Conservation (phyloP, 1,284 basidiomycete species). For the Sporisorium graminicola region DNA sequence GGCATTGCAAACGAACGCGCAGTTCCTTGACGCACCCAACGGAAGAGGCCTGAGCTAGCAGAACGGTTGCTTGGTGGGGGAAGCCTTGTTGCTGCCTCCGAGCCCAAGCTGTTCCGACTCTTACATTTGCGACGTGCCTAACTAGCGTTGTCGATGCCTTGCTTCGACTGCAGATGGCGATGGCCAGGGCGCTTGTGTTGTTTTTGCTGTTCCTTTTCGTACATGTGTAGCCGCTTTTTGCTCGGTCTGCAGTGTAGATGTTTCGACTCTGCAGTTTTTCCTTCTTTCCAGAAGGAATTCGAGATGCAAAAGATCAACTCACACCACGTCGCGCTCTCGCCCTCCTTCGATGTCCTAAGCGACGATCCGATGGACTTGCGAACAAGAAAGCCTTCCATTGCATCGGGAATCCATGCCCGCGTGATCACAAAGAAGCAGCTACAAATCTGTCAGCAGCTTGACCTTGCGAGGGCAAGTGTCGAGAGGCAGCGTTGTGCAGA, state of each 20-base stretch:
- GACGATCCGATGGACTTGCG: background rate
- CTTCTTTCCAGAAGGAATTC: slow-evolving; percentile 31
- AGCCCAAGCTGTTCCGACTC: background rate
- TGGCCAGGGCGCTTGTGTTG: slow-evolving; percentile 11
- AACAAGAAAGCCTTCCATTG: background rate
- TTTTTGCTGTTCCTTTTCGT: background rate
- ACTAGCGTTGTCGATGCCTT: background rate
- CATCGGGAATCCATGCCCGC: background rate
- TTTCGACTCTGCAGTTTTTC: slow-evolving; percentile 13
- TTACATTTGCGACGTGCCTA: too few relatives aligned
- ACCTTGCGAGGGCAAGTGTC: too few relatives aligned
- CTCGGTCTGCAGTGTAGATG: slow-evolving; percentile 23
- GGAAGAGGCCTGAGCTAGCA: background rate
- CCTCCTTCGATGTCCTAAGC: background rate
- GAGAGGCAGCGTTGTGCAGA: slow-evolving; percentile 10
- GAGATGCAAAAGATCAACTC: background rate
- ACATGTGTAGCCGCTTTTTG: too few relatives aligned
- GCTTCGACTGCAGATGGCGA: slow-evolving; percentile 15
- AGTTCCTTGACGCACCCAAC: background rate
- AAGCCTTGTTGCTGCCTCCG: background rate
- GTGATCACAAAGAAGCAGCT: slow-evolving; percentile 6
- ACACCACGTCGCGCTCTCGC: background rate
- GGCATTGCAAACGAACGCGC: background rate
- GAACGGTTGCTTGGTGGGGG: background rate
- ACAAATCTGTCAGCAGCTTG: too few relatives aligned